Evolutionary conservation across 768 basidiomycete species (phyloP), one percentile per base, ranked within the genome.

Genomic region (Gloeophyllum trabeum): DNA sequence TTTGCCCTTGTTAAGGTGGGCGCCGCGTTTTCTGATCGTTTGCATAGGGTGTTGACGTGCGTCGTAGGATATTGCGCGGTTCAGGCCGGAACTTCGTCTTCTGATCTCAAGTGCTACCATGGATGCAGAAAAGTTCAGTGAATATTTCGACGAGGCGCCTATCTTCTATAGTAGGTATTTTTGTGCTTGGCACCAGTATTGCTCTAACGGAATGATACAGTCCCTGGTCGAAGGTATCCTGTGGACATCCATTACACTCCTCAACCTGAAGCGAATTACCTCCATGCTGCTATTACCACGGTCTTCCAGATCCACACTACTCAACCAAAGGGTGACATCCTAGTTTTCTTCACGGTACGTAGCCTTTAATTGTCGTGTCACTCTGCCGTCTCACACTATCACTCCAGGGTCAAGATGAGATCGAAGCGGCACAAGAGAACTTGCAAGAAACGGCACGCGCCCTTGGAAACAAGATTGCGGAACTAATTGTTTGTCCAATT

Each of bases 281-380:
- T 98, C 19, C 93, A 98, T 56, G 96, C 96, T 16, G 89, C 96
- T 30, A 94, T 99, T 57, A 99, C 96, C 1, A 99, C 96, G 6
- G 81, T 98, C 22, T 96, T 99, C 64, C 96, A 99, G 60, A 98
- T 98, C 28, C 96, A 99, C 59, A 98, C 93, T 2, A 97, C 96
- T 1, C 96, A 98, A 50, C 92, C 93, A 1, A 89, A 88, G 55
- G 96, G 96, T 16, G 96, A 99, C 56, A 92, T 99, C 49, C 73
- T 99, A 19, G 92, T 99, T 5, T 99, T 99, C 69, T 69, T 99
- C 43, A 99, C 96, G 0, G 90, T 89, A 51, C 46, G 79, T 64
- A 13, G 23, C 12, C 12, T 36, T 30, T 42, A 14, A 30, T 13
- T 38, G 30, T 40, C 42, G 7, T 39, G 22, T 19, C 35, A 30